Evolutionary conservation across 148 eudicot genomes (phyloP).

Genomic region (Chenopodium berlandieri): DNA sequence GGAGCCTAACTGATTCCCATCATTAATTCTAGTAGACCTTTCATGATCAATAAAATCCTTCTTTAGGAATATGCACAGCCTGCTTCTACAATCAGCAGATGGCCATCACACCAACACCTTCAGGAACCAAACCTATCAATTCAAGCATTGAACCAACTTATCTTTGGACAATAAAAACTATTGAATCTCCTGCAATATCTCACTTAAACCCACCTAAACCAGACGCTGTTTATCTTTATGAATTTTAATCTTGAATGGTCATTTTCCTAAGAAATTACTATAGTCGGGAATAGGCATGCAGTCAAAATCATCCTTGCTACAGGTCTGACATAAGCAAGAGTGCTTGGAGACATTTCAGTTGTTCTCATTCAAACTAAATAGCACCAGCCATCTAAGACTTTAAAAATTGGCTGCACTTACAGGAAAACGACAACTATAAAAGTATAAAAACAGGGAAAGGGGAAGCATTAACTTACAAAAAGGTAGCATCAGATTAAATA

Average conservation of each 20-base stretch:
- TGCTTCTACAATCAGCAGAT: too few species aligned
- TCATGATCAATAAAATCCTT: not conserved
- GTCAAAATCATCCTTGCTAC: not conserved
- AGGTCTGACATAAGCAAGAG: not conserved
- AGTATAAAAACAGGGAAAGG: too few species aligned
- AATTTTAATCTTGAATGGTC: not conserved
- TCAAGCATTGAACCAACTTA: not conserved
- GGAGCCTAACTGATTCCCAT: not conserved
- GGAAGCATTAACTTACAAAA: too few species aligned
- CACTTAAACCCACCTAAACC: not conserved
- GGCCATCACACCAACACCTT: not conserved
- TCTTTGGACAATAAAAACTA: not conserved
- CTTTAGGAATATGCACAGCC: too few species aligned
- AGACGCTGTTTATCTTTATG: conserved; percentile 3
- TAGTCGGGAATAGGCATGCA: not conserved
- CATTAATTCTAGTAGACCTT: not conserved
- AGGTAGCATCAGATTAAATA: too few species aligned
- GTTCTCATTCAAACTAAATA: not conserved
- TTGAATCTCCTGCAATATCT: not conserved
- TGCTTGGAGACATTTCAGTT: not conserved
- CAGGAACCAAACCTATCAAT: not conserved
- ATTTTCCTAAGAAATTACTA: not conserved
- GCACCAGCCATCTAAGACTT: not conserved
- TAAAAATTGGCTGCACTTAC: not conserved
- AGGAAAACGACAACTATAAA: too few species aligned